Evolutionary conservation across 2,329 filamentous ascomycete species (phyloP).

Genomic region (Ramularia endophylla): DNA sequence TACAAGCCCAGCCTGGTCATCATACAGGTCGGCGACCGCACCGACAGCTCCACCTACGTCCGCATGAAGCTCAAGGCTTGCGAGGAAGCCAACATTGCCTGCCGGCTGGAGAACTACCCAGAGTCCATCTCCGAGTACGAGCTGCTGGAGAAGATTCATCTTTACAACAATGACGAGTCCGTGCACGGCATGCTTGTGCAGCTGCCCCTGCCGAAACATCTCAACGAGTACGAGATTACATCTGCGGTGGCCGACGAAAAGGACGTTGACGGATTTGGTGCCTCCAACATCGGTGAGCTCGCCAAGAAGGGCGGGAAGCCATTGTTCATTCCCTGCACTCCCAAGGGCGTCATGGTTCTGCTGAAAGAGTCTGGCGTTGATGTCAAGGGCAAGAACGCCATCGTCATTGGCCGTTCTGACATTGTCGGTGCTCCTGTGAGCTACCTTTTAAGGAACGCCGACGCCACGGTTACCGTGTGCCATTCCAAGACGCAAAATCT

Average conservation of each 20-base stretch:
- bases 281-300: conserved; percentile 90
- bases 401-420: conserved; percentile 90
- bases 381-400: conserved; percentile 82
- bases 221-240: conserved; percentile 86
- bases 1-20: conserved; percentile 91
- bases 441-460: conserved; percentile 88
- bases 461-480: conserved; percentile 94
- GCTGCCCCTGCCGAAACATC: conserved; percentile 78
- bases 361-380: conserved; percentile 78
- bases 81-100: conserved; percentile 86
- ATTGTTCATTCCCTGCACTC: conserved; percentile 89
- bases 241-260: conserved; percentile 89
- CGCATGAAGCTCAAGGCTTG: conserved; percentile 99
- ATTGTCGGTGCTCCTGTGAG: conserved; percentile 97
- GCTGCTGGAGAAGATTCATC: conserved; percentile 72
- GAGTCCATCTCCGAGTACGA: conserved; percentile 78
- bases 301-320: conserved; percentile 90
- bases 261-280: conserved; percentile 96
- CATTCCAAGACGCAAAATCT: conserved; percentile 81
- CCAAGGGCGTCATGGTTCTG: conserved; percentile 93
- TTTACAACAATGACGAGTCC: conserved; percentile 76
- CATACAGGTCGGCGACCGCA: conserved; percentile 91
- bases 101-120: conserved; percentile 77
- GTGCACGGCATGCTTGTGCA: conserved; percentile 94
- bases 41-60: conserved; percentile 91